phyloP scores from a whole-genome alignment of 306 rosid genomes.

The Lathyrus sativus region DNA sequence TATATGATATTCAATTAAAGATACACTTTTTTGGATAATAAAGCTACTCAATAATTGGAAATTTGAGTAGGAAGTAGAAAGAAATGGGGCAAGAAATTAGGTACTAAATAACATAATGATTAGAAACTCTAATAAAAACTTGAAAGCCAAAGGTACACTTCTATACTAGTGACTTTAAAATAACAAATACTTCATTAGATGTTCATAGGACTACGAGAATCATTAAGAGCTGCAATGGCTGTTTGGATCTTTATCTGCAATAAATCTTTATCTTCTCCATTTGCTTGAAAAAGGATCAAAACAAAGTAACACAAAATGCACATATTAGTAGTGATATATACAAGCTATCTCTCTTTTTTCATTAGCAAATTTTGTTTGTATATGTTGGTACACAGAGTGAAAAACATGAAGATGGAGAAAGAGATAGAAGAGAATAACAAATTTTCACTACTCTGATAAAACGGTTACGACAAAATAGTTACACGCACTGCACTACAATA shows the following conservation, averaged over 20 bases:
- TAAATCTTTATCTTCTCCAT: conserved; percentile 73
- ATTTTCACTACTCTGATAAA: no score
- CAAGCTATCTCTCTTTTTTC: neutral
- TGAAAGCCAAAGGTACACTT: conserved; percentile 28
- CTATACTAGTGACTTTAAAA: neutral
- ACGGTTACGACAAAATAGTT: no score
- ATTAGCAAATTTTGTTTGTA: neutral
- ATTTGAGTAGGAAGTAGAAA: neutral
- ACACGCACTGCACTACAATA: no score
- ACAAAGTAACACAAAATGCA: conserved; percentile 25
- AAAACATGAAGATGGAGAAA: no score
- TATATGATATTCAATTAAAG: no score
- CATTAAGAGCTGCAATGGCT: conserved; percentile 79
- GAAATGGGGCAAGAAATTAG: neutral
- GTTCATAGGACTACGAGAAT: conserved; percentile 81
- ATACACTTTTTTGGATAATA: no score
- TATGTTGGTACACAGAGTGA: no score
- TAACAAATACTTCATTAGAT: conserved; percentile 42
- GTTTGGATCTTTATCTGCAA: conserved; percentile 64
- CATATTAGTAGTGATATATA: neutral
- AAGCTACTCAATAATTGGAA: neutral
- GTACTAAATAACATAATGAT: neutral
- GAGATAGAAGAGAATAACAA: no score
- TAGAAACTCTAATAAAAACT: neutral
- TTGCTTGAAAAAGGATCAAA: conserved; percentile 57